These are phyloP conservation scores for Magnolia sinica DNA, from an alignment of 164 flowering plant genomes.

Conservation along the genomic window DNA sequence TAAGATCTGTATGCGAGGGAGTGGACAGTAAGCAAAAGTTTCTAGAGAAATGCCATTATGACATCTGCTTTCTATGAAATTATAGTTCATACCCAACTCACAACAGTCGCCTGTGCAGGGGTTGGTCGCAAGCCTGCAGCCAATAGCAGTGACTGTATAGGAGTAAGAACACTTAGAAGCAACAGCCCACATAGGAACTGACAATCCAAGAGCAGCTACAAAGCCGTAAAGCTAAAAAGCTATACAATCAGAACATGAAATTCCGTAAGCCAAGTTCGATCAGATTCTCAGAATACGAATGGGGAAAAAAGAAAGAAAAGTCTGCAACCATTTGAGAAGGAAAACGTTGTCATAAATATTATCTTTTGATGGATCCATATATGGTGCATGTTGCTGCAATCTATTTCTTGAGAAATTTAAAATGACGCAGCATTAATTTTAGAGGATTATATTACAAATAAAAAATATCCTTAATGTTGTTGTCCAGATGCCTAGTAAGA, in stretches of 20 bases:
- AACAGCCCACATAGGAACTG: constrained; percentile 11
- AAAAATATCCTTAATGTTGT: not conserved
- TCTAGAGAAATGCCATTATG: not conserved
- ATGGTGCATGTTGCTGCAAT: not conserved
- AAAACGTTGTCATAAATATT: not conserved
- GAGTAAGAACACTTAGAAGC: constrained; percentile 39
- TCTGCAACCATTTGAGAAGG: not conserved
- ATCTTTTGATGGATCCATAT: not conserved
- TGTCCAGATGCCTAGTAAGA: not conserved
- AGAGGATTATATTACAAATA: not conserved
- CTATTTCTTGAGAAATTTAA: not conserved
- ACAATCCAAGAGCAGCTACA: constrained; percentile 5
- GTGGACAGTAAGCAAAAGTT: constrained; percentile 6
- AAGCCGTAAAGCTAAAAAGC: not conserved
- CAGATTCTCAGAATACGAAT: not conserved
- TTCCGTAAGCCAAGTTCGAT: not conserved
- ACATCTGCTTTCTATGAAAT: not conserved
- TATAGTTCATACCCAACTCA: constrained; percentile 78
- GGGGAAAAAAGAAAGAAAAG: not conserved
- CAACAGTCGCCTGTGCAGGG: constrained; percentile 95
- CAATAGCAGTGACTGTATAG: constrained; percentile 90
- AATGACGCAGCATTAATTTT: not conserved
- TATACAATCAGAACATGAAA: not conserved
- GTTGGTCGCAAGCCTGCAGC: constrained; percentile 99
- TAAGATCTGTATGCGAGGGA: constrained; percentile 51